Percentiles rank a stretch among this genome's conserved stretches.
phyloP scores from a whole-genome alignment of 169 alveolate species.

The Plasmodium vivax region DNA sequence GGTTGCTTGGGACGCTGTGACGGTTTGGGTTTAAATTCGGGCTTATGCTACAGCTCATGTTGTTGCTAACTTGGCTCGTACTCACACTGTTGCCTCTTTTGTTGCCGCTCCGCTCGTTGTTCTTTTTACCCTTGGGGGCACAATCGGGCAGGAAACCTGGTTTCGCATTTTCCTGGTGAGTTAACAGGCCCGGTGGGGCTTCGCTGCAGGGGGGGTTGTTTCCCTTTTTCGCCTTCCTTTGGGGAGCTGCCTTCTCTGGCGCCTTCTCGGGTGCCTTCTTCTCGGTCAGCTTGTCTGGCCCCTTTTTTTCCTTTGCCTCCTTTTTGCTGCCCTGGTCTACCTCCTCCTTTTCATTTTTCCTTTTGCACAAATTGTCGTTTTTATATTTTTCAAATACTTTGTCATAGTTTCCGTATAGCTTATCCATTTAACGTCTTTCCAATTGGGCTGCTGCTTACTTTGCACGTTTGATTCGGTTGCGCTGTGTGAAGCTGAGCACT shows the following conservation, averaged over 20 bases:
- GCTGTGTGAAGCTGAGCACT: background rate
- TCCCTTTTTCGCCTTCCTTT: conserved; percentile 2
- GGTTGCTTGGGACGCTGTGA: background rate
- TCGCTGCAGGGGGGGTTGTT: background rate
- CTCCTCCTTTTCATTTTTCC: conserved; percentile 61
- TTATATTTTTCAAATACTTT: conserved; percentile 60
- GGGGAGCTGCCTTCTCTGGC: background rate
- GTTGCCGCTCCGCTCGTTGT: background rate
- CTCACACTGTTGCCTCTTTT: background rate
- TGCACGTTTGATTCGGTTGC: background rate
- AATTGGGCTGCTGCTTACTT: background rate
- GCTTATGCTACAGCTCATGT: background rate
- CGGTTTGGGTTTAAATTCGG: background rate
- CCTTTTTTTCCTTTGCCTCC: conserved; percentile 42
- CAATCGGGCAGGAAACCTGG: background rate
- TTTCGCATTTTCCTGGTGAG: background rate
- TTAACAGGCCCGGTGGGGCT: background rate
- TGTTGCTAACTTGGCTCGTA: background rate
- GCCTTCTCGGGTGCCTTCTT: background rate
- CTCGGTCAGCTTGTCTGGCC: background rate
- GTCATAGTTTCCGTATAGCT: conserved; percentile 71
- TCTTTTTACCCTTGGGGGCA: conserved; percentile 3
- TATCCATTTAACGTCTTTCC: conserved; percentile 51
- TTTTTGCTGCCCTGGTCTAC: background rate
- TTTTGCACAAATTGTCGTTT: conserved; percentile 15